Conservation (phyloP, 2,329 filamentous ascomycete genomes). For the Penicillium polonicum region DNA sequence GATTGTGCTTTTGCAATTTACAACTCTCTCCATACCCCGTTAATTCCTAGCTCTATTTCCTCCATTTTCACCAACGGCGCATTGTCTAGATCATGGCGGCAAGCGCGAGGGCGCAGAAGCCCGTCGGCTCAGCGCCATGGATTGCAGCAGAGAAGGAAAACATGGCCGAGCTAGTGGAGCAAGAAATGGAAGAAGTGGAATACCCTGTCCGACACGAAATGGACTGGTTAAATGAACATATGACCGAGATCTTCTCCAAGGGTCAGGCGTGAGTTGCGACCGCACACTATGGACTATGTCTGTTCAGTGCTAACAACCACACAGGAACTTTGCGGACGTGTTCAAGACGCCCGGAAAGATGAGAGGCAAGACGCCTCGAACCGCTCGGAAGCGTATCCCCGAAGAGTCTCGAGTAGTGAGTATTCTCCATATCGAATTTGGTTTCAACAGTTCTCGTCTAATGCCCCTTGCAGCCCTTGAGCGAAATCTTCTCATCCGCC, state of each 20-base stretch:
- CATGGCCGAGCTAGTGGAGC: slow-evolving; percentile 69
- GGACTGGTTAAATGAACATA: slow-evolving; percentile 98
- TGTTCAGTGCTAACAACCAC: slow-evolving; percentile 29
- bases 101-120: slow-evolving; percentile 42
- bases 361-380: slow-evolving; percentile 50
- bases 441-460: slow-evolving; percentile 4
- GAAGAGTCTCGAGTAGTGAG: slow-evolving; percentile 47
- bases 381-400: slow-evolving; percentile 44
- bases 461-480: slow-evolving; percentile 42
- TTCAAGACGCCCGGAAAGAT: slow-evolving; percentile 68
- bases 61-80: slow-evolving; percentile 23
- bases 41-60: slow-evolving; percentile 10
- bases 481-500: slow-evolving; percentile 48
- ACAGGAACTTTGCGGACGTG: slow-evolving; percentile 85
- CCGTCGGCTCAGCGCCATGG: slow-evolving; percentile 83
- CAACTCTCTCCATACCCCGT: neutral
- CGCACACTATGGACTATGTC: slow-evolving; percentile 1
- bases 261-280: slow-evolving; percentile 71
- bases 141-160: slow-evolving; percentile 79
- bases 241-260: slow-evolving; percentile 87
- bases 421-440: slow-evolving; percentile 15
- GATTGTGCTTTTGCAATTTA: neutral
- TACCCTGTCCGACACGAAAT: slow-evolving; percentile 91
- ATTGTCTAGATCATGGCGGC: slow-evolving; percentile 45
- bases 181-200: slow-evolving; percentile 89